Evolutionary conservation across 257 asterid species (phyloP).

Genomic region (Dorcoceras hygrometricum): DNA sequence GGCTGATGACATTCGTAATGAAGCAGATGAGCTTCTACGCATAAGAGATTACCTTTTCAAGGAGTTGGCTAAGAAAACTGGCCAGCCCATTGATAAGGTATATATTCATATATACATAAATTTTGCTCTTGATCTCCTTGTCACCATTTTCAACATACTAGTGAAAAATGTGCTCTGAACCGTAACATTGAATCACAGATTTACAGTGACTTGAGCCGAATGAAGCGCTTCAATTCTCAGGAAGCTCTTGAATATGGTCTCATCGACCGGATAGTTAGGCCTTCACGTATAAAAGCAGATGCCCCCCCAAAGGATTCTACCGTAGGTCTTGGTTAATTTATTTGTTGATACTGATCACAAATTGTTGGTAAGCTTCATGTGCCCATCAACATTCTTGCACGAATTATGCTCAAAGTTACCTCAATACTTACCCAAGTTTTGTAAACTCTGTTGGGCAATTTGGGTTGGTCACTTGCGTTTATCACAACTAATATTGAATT

Average conservation of each 20-base stretch:
- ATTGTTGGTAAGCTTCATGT: background rate
- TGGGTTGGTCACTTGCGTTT: background rate
- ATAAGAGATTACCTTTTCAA: background rate
- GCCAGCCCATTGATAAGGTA: background rate
- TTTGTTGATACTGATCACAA: background rate
- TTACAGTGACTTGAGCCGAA: constrained; percentile 60
- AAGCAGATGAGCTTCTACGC: constrained; percentile 61
- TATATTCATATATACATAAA: too few relatives aligned
- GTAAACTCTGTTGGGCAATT: background rate
- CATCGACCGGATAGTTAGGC: constrained; percentile 73
- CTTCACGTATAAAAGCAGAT: constrained; percentile 53
- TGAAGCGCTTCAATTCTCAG: constrained; percentile 67
- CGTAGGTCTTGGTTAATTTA: constrained; percentile 59
- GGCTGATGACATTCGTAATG: constrained; percentile 87
- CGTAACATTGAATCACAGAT: constrained; percentile 42
- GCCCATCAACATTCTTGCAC: background rate
- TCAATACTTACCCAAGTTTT: background rate
- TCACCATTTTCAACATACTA: background rate
- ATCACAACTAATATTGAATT: too few relatives aligned
- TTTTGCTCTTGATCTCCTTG: background rate
- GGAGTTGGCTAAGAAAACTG: background rate
- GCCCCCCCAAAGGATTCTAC: constrained; percentile 44
- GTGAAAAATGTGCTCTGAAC: constrained; percentile 17
- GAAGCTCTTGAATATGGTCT: constrained; percentile 86
- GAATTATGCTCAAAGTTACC: background rate